Percentiles rank a stretch among this genome's conserved stretches.
phyloP scores from a whole-genome alignment of 495 filamentous ascomycete species.

The Daldinia bambusicola region DNA sequence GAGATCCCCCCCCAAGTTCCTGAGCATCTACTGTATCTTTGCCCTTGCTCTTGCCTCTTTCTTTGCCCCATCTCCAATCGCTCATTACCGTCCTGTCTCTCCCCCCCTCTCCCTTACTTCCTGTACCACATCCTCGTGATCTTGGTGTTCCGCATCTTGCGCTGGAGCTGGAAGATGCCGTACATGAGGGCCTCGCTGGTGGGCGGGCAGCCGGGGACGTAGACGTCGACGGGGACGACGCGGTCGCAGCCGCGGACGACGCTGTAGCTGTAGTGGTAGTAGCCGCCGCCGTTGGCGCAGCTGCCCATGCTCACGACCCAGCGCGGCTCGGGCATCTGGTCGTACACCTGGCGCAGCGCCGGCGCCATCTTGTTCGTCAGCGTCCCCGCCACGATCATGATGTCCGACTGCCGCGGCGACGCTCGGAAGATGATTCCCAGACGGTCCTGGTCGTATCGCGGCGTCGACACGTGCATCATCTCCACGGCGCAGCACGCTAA shows the following conservation, averaged over 20 bases:
- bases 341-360: constrained; percentile 92
- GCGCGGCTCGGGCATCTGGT: constrained; percentile 95
- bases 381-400: constrained; percentile 97
- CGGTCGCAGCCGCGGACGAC: constrained; percentile 89
- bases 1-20: too few species aligned
- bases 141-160: constrained; percentile 85
- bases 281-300: constrained; percentile 92
- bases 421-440: constrained; percentile 98
- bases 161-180: constrained; percentile 85
- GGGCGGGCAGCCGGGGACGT: constrained; percentile 92
- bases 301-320: constrained; percentile 95
- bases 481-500: constrained; percentile 96
- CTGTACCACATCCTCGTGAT: constrained; percentile 75
- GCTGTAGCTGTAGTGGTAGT: constrained; percentile 94
- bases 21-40: too few species aligned
- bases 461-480: constrained; percentile 98
- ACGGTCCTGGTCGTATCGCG: constrained; percentile 95
- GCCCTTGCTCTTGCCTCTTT: too few species aligned
- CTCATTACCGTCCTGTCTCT: neutral
- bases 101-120: constrained; percentile 52
- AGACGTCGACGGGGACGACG: constrained; percentile 91
- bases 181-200: constrained; percentile 90
- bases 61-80: neutral
- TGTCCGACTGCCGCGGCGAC: constrained; percentile 92
- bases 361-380: constrained; percentile 99